phyloP scores from a whole-genome alignment of 208 protist species.

The Leishmania guyanensis region DNA sequence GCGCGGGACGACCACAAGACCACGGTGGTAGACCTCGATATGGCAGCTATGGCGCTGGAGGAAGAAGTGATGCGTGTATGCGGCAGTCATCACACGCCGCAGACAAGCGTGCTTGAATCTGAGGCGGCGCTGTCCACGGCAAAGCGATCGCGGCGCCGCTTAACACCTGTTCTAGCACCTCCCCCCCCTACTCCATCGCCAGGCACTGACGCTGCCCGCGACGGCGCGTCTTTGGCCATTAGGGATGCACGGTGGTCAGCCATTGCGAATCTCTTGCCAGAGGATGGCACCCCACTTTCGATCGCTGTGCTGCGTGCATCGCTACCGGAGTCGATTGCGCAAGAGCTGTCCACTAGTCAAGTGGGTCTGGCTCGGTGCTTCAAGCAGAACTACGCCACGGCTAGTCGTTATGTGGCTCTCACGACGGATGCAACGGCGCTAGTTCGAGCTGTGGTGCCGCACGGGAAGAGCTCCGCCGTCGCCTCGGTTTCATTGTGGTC shows the following conservation, averaged over 20 bases:
- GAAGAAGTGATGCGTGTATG: slow-evolving; percentile 25
- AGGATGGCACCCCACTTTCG: slow-evolving; percentile 22
- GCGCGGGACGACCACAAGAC: background rate
- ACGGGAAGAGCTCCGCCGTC: no score
- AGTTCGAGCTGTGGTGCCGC: background rate
- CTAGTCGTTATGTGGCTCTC: slow-evolving; percentile 7
- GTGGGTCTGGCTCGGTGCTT: slow-evolving; percentile 46
- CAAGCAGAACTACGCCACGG: slow-evolving; percentile 30
- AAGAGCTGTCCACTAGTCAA: slow-evolving; percentile 21
- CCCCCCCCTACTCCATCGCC: background rate
- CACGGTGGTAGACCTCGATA: slow-evolving; percentile 9
- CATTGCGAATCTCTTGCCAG: slow-evolving; percentile 21
- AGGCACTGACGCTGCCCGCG: background rate
- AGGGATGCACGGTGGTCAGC: slow-evolving; percentile 6
- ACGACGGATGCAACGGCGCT: slow-evolving; percentile 14
- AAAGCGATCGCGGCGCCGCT: background rate
- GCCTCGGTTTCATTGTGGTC: background rate
- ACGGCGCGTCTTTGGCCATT: background rate
- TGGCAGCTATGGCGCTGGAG: slow-evolving; percentile 23
- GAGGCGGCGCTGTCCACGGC: background rate
- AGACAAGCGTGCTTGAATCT: background rate
- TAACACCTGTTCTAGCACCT: background rate
- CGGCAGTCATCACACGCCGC: background rate
- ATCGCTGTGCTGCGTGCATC: slow-evolving; percentile 31
- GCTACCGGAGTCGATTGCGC: slow-evolving; percentile 28